Evolutionary conservation across 164 flowering plant species (phyloP), one percentile per base, ranked within the genome.

Genomic region (Vitis rupestris): DNA sequence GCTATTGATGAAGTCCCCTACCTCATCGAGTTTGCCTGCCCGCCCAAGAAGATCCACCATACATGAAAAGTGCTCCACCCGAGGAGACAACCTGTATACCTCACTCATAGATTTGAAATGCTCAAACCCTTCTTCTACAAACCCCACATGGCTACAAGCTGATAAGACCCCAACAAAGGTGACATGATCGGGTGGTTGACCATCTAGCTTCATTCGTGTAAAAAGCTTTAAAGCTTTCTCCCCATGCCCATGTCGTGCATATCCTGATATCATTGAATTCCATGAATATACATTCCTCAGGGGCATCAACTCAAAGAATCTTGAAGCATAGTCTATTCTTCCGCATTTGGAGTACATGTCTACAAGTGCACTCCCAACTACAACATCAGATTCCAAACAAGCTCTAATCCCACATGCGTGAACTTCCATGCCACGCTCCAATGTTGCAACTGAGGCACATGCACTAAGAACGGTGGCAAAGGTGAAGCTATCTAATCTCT

Each of bases 231-330:
- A 67, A 56, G 97, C 90, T 78, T 90, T 74, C 5, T 78, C 75
- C 23, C 94, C 97, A 52, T 76, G 85, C 23, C 98, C 98, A 78
- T 94, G 91, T 53, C 97, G 82, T 65, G 98, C 97, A 84, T 83
- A 90, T 19, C 97, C 97, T 31, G 93, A 88, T 76, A 94, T 90
- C 94, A 94, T 89, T n/a, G 98, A 89, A 70, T 94, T 94, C 98
- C 97, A 94, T 10, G 98, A 85, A 73, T 89, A 94, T 23, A 82
- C 76, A 74, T 94, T 94, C 74, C 75, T 83, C 16, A 75, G 48
- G n/a, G 88, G 89, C 98, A 94, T 89, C 66, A 70, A 59, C 15
- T 75, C 52, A 64, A 92, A 92, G 62, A 88, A 82, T 53, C 83
- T 81, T 8, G 82, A 82, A 14, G 97, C 97, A 82, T 92, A 89